phyloP scores from a whole-genome alignment of 441 rosid genomes.

The Theobroma grandiflorum region DNA sequence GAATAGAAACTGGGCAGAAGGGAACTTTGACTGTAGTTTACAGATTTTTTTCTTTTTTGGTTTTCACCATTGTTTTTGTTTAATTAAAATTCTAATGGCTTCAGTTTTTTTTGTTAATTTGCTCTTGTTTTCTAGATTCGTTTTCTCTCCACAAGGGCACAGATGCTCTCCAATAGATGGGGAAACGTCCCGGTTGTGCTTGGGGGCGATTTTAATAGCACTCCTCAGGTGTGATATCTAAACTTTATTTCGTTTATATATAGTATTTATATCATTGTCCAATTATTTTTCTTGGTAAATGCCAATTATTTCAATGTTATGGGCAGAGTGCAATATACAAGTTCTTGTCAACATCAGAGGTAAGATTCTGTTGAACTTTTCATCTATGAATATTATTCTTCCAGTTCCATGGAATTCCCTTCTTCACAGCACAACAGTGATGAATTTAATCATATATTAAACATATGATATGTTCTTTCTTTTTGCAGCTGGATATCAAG shows the following conservation, averaged over 20 bases:
- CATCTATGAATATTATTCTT: background rate
- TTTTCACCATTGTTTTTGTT: background rate
- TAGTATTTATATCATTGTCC: background rate
- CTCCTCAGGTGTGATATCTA: conserved; percentile 61
- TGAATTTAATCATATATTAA: background rate
- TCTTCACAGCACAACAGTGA: background rate
- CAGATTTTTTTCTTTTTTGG: background rate
- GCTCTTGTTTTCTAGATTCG: conserved; percentile 52
- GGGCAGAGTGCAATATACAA: conserved; percentile 81
- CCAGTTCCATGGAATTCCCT: background rate
- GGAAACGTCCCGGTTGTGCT: conserved; percentile 71
- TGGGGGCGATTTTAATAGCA: conserved; percentile 78
- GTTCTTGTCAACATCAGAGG: conserved; percentile 77
- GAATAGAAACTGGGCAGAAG: background rate
- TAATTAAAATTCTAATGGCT: background rate
- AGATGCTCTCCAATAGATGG: conserved; percentile 68
- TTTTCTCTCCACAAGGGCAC: conserved; percentile 70
- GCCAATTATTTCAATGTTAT: conserved; percentile 18
- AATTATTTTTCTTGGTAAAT: conserved; percentile 21
- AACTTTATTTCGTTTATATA: background rate
- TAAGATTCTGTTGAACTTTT: conserved; percentile 26
- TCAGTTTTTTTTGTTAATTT: conserved; percentile 3
- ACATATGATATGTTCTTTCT: conserved; percentile 21
- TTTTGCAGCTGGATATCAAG: conserved; percentile 65
- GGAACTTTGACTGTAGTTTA: background rate